phyloP scores from a whole-genome alignment of 176 grass and related monocot genomes.

The Ensete glaucum region DNA sequence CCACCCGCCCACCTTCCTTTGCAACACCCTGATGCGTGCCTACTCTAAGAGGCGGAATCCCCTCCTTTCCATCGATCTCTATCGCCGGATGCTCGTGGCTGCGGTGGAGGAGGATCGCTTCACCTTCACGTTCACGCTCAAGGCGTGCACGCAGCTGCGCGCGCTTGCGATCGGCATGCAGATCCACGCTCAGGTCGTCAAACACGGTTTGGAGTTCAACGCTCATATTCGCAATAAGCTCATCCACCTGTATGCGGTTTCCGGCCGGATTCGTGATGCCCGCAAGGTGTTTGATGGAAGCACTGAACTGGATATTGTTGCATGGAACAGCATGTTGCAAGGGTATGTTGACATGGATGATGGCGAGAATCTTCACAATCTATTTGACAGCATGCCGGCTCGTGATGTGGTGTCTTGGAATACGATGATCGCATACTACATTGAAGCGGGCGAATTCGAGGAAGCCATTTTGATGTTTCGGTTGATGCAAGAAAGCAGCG shows the following conservation, averaged over 20 bases:
- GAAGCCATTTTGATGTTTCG: constrained; percentile 34
- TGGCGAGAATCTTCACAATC: constrained; percentile 23
- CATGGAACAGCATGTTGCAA: constrained; percentile 51
- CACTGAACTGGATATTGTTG: constrained; percentile 27
- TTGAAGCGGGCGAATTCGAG: constrained; percentile 27
- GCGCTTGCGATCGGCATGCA: constrained; percentile 13
- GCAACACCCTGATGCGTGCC: constrained; percentile 15
- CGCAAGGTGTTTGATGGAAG: constrained; percentile 50
- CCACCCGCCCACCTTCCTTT: constrained; percentile 6
- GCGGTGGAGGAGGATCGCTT: constrained; percentile 31
- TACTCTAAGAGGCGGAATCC: constrained; percentile 20
- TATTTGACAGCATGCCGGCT: constrained; percentile 38
- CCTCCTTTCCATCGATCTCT: constrained; percentile 26
- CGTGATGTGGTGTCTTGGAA: constrained; percentile 57
- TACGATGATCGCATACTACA: constrained; percentile 39
- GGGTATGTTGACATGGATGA: constrained; percentile 33
- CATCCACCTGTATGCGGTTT: constrained; percentile 34
- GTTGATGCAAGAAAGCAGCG: constrained; percentile 28
- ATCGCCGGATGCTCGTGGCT: constrained; percentile 33
- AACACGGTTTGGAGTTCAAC: constrained; percentile 23
- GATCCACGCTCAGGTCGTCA: constrained; percentile 41
- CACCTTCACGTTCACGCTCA: constrained; percentile 47
- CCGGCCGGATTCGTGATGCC: constrained; percentile 28
- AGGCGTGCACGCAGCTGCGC: constrained; percentile 33
- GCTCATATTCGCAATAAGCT: constrained; percentile 36